These are phyloP conservation scores for Coccomyxa subellipsoidea DNA, from an alignment of 163 green algal genomes.

Conservation along the genomic window DNA sequence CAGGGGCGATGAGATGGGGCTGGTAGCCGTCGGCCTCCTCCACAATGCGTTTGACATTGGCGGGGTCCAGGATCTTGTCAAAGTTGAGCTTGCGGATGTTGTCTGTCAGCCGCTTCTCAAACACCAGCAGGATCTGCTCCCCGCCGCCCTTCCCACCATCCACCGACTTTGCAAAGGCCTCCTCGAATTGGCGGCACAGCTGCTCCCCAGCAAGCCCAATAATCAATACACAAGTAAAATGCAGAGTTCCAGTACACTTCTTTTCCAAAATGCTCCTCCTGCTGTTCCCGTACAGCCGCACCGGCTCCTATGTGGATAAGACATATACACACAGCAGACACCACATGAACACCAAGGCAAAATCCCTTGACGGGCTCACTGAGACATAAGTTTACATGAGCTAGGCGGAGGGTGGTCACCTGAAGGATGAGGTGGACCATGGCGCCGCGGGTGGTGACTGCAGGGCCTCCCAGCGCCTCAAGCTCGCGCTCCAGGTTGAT, in stretches of 20 bases:
- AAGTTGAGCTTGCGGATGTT: constrained; percentile 89
- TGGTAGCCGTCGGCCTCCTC: constrained; percentile 94
- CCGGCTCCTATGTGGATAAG: no score
- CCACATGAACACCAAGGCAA: no score
- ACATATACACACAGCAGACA: no score
- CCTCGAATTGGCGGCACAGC: constrained; percentile 84
- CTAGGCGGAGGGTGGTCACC: neutral
- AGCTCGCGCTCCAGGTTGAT: constrained; percentile 66
- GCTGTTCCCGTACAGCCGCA: no score
- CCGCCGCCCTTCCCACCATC: constrained; percentile 78
- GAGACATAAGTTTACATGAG: no score
- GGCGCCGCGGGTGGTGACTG: constrained; percentile 62
- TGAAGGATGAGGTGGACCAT: constrained; percentile 93
- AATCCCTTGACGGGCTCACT: no score
- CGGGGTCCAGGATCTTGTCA: constrained; percentile 46
- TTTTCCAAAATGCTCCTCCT: no score
- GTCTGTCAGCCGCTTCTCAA: constrained; percentile 90
- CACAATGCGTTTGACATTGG: constrained; percentile 84
- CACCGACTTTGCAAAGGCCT: constrained; percentile 72
- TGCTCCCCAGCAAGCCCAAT: neutral
- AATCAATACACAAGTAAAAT: constrained; percentile 1
- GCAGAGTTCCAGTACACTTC: neutral
- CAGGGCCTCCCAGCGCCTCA: constrained; percentile 71
- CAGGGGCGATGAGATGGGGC: constrained; percentile 93
- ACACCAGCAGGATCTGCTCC: constrained; percentile 72